Conservation (phyloP, 495 filamentous ascomycete genomes). For the Lasiosphaeris hirsuta region DNA sequence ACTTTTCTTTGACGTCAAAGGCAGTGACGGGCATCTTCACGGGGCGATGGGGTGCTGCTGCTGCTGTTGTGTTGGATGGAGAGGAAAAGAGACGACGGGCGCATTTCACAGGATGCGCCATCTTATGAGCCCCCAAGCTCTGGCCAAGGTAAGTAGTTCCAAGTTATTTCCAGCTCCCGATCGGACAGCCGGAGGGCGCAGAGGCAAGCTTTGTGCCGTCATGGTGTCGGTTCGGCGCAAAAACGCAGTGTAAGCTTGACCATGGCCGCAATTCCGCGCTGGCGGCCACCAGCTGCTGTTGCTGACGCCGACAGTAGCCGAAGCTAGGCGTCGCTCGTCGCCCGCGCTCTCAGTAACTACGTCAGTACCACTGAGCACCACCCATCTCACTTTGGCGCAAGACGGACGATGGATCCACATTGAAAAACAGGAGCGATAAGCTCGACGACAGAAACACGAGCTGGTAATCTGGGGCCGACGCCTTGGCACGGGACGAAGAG, state of each 20-base stretch:
- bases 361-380: too few species aligned
- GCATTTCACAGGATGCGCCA: neutral
- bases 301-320: conserved; percentile 10
- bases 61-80: neutral
- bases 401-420: neutral
- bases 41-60: neutral
- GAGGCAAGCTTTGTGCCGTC: conserved; percentile 10
- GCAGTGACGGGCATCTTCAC: conserved; percentile 55
- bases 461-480: too few species aligned
- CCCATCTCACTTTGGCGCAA: too few species aligned
- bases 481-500: too few species aligned
- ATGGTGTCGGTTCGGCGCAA: neutral
- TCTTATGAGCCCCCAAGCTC: conserved; percentile 5
- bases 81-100: neutral
- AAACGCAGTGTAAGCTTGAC: too few species aligned
- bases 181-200: neutral
- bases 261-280: too few species aligned
- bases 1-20: conserved; percentile 56
- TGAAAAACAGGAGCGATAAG: neutral
- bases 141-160: neutral
- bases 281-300: too few species aligned
- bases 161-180: neutral
- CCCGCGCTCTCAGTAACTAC: neutral
- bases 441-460: too few species aligned
- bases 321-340: neutral